Evolutionary conservation across 306 rosid species (phyloP).

Genomic region (Spatholobus suberectus): DNA sequence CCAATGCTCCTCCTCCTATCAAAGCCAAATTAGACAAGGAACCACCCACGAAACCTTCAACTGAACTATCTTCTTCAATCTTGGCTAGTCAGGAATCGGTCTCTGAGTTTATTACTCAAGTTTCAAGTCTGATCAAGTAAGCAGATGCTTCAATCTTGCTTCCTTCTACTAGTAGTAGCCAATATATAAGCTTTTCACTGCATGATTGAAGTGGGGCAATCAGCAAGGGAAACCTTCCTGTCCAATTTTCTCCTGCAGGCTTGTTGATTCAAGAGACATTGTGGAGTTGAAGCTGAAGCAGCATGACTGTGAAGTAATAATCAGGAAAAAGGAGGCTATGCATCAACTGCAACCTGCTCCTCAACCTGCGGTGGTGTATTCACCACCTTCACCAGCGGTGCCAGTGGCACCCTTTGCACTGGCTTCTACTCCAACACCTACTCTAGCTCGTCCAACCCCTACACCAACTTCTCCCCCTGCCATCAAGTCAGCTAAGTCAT

Average conservation of each 20-base stretch:
- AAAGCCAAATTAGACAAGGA: slow-evolving; percentile 52
- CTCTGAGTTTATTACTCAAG: slow-evolving; percentile 70
- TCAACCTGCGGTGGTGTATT: slow-evolving; percentile 46
- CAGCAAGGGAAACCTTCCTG: slow-evolving; percentile 20
- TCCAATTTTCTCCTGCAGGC: slow-evolving; percentile 54
- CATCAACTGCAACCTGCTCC: slow-evolving; percentile 59
- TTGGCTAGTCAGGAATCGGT: slow-evolving; percentile 69
- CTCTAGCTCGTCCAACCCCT: slow-evolving; percentile 40
- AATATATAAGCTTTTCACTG: background rate
- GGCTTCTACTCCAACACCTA: slow-evolving; percentile 31
- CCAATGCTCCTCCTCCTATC: slow-evolving; percentile 48
- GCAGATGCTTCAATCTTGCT: slow-evolving; percentile 26
- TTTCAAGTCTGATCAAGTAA: slow-evolving; percentile 78
- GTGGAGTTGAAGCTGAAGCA: slow-evolving; percentile 79
- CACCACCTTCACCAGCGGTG: slow-evolving; percentile 37
- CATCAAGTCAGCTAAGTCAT: slow-evolving; percentile 57
- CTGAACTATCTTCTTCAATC: slow-evolving; percentile 44
- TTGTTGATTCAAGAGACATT: slow-evolving; percentile 88
- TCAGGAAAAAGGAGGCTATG: slow-evolving; percentile 79
- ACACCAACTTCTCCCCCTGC: slow-evolving; percentile 52
- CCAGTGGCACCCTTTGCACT: slow-evolving; percentile 31
- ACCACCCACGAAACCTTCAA: slow-evolving; percentile 41
- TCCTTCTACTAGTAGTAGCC: background rate
- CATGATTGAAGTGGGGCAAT: slow-evolving; percentile 2
- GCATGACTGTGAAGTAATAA: slow-evolving; percentile 67